Conservation (phyloP, 1,139 yeast genomes). For the Meyerozyma sp. region DNA sequence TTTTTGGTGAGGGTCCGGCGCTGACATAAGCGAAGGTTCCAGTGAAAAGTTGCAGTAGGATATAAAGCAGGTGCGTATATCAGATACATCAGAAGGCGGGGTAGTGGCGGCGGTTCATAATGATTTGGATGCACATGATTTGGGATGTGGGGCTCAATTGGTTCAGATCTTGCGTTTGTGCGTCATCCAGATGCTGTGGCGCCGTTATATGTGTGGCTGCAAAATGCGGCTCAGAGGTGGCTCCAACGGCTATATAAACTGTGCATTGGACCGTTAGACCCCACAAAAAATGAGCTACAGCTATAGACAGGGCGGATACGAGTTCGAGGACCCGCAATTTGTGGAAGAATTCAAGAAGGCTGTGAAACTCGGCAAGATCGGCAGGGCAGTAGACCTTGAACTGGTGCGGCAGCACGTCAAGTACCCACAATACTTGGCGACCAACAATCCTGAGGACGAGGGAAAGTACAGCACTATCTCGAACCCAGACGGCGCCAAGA, state of each 20-base stretch:
- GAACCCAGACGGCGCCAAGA: constrained; percentile 16
- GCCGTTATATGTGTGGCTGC: background rate
- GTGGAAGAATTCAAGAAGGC: background rate
- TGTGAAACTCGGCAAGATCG: background rate
- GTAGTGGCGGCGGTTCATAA: too few species aligned
- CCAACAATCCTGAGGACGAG: constrained; percentile 14
- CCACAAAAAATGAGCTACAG: background rate
- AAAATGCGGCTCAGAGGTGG: background rate
- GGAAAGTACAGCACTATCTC: constrained; percentile 15
- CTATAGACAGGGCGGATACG: background rate
- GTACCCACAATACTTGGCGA: constrained; percentile 19
- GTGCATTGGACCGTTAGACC: too few species aligned
- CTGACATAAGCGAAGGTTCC: too few species aligned
- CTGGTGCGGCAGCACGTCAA: constrained; percentile 13
- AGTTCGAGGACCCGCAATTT: background rate
- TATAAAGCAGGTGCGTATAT: too few species aligned
- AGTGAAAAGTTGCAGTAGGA: too few species aligned
- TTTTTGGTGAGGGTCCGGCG: too few species aligned
- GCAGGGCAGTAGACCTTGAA: constrained; percentile 4
- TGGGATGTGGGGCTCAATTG: too few species aligned
- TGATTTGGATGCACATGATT: too few species aligned
- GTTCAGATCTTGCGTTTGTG: too few species aligned
- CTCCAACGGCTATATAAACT: too few species aligned
- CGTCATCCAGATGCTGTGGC: background rate
- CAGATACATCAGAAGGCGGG: too few species aligned